These are phyloP conservation scores for Xylaria nigripes DNA, from an alignment of 495 filamentous ascomycete species.

Conservation along the genomic window DNA sequence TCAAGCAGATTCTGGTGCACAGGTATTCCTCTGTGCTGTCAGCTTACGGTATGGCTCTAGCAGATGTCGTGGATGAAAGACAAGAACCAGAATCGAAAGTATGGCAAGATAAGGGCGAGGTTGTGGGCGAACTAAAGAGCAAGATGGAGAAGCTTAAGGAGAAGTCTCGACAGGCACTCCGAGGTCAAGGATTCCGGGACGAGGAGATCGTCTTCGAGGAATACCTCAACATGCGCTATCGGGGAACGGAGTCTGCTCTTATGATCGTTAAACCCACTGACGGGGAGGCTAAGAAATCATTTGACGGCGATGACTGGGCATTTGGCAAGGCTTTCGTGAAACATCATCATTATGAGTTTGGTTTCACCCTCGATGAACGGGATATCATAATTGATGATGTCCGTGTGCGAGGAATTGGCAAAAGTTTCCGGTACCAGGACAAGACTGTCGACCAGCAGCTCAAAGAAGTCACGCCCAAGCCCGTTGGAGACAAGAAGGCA, in stretches of 20 bases:
- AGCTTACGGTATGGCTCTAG: constrained; percentile 93
- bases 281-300: constrained; percentile 51
- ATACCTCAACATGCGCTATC: constrained; percentile 83
- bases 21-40: constrained; percentile 91
- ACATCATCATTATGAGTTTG: constrained; percentile 90
- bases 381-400: constrained; percentile 93
- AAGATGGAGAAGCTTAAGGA: constrained; percentile 58
- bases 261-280: constrained; percentile 66
- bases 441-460: constrained; percentile 76
- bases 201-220: constrained; percentile 71
- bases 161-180: constrained; percentile 55
- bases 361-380: constrained; percentile 79
- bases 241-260: constrained; percentile 78
- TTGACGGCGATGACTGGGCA: constrained; percentile 59
- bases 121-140: constrained; percentile 41
- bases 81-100: constrained; percentile 85
- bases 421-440: constrained; percentile 69
- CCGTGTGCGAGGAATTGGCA: constrained; percentile 78
- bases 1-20: constrained; percentile 81
- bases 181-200: constrained; percentile 67
- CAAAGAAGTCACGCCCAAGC: constrained; percentile 49
- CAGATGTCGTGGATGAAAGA: constrained; percentile 87
- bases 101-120: constrained; percentile 53
- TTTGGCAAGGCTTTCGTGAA: constrained; percentile 77
- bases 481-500: constrained; percentile 43